Conservation (phyloP, 1,139 yeast genomes). For the Keqinozyma sinolaborantium region DNA sequence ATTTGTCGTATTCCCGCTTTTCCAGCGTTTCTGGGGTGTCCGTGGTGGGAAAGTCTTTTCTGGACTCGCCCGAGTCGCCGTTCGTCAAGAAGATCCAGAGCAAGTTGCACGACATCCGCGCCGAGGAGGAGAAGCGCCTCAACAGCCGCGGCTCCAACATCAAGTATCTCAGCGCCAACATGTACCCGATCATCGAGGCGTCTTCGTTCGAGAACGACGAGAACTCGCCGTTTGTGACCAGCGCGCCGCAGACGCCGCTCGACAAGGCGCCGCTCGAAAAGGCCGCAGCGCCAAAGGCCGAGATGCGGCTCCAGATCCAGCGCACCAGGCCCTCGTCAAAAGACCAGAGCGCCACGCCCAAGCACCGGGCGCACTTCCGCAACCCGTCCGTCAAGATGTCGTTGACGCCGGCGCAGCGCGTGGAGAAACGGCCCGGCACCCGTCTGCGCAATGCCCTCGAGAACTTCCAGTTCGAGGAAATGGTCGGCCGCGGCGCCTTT, state of each 20-base stretch:
- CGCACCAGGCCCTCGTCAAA: constrained; percentile 6
- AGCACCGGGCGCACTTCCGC: constrained; percentile 15
- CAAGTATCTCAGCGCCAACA: constrained; percentile 2
- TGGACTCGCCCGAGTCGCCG: constrained; percentile 17
- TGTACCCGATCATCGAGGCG: constrained; percentile 8
- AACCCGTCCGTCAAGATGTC: constrained; percentile 41
- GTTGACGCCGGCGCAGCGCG: constrained; percentile 51
- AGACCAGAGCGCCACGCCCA: constrained; percentile 13
- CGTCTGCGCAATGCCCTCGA: constrained; percentile 43
- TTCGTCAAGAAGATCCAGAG: constrained; percentile 22
- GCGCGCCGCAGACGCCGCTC: not conserved
- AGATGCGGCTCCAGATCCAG: not conserved
- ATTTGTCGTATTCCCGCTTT: constrained; percentile 36
- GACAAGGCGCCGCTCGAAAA: constrained; percentile 5
- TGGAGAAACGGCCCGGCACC: constrained; percentile 39
- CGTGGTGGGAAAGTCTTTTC: no score
- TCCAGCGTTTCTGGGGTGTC: constrained; percentile 29
- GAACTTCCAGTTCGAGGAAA: constrained; percentile 58
- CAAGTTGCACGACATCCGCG: constrained; percentile 13
- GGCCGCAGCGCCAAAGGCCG: no score
- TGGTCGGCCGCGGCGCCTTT: constrained; percentile 92
- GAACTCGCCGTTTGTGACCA: not conserved
- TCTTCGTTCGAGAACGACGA: constrained; percentile 9
- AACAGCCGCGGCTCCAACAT: constrained; percentile 4
- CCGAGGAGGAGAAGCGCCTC: constrained; percentile 7